Conservation (phyloP, 305 asterid genomes). For the Rubia occidens region DNA sequence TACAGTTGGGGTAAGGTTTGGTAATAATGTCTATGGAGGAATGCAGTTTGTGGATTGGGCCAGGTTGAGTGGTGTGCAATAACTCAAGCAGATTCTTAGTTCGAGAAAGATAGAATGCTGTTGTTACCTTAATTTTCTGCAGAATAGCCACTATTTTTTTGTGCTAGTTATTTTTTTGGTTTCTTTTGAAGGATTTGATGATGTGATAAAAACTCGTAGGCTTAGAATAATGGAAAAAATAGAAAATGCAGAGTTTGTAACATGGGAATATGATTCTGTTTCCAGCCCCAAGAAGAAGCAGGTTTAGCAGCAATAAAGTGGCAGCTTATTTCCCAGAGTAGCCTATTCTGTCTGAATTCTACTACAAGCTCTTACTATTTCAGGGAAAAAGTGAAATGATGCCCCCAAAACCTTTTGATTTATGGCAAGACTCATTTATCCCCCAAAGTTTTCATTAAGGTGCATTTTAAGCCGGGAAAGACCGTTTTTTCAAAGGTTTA, state of each 20-base stretch:
- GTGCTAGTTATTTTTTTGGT: not conserved
- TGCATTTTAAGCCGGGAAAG: no score
- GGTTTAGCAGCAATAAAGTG: not conserved
- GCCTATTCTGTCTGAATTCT: not conserved
- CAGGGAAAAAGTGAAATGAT: not conserved
- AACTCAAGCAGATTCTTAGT: not conserved
- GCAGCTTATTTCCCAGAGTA: not conserved
- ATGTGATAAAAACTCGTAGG: not conserved
- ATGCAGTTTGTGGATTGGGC: constrained; percentile 99
- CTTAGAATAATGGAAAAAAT: not conserved
- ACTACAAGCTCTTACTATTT: not conserved
- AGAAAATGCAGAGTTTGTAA: not conserved
- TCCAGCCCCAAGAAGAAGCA: constrained; percentile 12
- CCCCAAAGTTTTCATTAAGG: no score
- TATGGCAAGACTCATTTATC: no score
- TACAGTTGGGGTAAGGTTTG: constrained; percentile 77
- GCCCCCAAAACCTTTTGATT: not conserved
- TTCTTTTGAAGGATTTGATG: not conserved
- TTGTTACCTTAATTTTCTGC: constrained; percentile 2
- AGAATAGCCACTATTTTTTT: not conserved
- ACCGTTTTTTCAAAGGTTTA: no score
- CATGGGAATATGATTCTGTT: constrained; percentile 11
- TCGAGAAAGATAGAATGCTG: not conserved
- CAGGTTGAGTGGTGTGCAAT: constrained; percentile 71
- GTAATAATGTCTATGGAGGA: constrained; percentile 82